phyloP scores from a whole-genome alignment of 345 rosid species.

The Eutrema heterophyllum region DNA sequence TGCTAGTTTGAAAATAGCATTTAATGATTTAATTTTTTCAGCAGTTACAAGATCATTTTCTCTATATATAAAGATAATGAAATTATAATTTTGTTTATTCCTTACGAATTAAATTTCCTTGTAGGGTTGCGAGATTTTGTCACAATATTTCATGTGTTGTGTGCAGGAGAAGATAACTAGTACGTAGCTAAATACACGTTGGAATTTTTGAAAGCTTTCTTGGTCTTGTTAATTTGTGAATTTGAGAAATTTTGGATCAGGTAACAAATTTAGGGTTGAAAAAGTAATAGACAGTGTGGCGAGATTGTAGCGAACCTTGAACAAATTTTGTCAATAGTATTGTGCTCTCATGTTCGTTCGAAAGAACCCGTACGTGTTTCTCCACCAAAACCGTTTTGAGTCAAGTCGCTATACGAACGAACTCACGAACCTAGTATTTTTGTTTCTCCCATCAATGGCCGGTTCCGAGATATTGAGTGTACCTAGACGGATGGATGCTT shows the following conservation, averaged over 20 bases:
- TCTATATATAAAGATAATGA: not conserved
- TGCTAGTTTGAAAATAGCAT: slow-evolving; percentile 20
- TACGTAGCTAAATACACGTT: not conserved
- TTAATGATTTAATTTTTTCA: slow-evolving; percentile 18
- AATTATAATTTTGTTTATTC: slow-evolving; percentile 5
- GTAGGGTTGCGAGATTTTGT: not conserved
- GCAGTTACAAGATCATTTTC: not conserved
- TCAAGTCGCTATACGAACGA: too few relatives aligned
- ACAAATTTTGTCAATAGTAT: too few relatives aligned
- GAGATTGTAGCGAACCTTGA: too few relatives aligned
- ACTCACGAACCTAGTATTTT: too few relatives aligned
- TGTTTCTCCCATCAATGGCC: too few relatives aligned
- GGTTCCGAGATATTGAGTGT: too few relatives aligned
- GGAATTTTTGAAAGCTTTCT: not conserved
- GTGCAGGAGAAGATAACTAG: not conserved
- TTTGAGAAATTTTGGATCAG: not conserved
- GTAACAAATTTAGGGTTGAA: not conserved
- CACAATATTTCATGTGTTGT: not conserved
- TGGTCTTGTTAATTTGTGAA: not conserved
- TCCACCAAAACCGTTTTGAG: too few relatives aligned
- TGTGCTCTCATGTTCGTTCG: too few relatives aligned
- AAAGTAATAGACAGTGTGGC: too few relatives aligned
- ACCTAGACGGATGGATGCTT: too few relatives aligned
- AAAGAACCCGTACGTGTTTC: too few relatives aligned
- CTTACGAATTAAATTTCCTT: not conserved